Base-by-base conservation (phyloP, 1,284 basidiomycete species). In the Trichosporon coremiiforme region DNA sequence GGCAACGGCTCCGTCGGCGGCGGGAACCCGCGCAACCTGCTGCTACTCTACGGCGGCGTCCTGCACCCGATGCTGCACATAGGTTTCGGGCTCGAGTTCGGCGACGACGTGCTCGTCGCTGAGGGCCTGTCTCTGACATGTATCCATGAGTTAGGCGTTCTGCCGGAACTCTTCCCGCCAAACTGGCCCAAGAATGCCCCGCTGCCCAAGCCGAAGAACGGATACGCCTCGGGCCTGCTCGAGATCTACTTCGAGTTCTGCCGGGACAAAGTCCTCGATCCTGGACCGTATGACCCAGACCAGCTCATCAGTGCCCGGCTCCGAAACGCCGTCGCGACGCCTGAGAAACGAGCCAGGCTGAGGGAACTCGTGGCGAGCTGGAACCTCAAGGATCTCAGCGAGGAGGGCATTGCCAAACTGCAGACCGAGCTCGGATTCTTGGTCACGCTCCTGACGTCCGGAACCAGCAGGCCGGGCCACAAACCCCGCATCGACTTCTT, bases 61-160 rank as follows among this genome's bases (percentile, higher is more conserved):
- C 64, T 75, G 15, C 75, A 91, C 79, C 89, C 89, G 0, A 82
- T 89, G 66, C 90, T 91, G 55, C 88, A 90, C 75, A 80, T 87
- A 35, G 90, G 90, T 85, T 89, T 89, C 72, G 89, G 87, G 4
- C 78, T 86, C 2, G 89, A 90, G 73, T 90, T 91, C 73, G 84
- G 84, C 0, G 87, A 86, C 70, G 84, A 86, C 67, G 82, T 86
- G 0, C 83, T 89, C 74, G 81, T 89, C 0, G 88, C 88, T 3
- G 86, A 87, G 82, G 81, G 87, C 86, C 82, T 90, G 15, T 88
- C 89, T n/a, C 72, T 98, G 86, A 95, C 97, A 10, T 96, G 93
- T 78, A 96, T 97, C 60, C 94, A 97, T 82, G 95, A 98, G 83
- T 95, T 96, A 57, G 96, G 98, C 87, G 98, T 97, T 86, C 98